A percentile compares a stretch with the other conserved stretches of the same genome.
Conservation (phyloP, 2,329 filamentous ascomycete genomes). For the Ophiostoma ulmi region DNA sequence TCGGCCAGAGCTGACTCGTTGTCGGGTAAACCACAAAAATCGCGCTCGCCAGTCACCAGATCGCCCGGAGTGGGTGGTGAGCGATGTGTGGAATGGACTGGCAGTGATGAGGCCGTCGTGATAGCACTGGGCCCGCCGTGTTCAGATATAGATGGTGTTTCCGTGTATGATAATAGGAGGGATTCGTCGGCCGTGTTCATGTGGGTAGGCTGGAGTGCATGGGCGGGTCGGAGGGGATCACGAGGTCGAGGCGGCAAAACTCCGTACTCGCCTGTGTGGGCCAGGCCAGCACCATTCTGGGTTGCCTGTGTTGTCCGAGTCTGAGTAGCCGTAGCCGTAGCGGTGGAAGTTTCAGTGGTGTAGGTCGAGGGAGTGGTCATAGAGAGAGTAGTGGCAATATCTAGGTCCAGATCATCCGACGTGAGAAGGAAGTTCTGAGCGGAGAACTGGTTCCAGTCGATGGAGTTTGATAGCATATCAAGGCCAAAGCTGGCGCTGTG, state of each 20-base stretch:
- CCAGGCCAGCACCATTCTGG: background rate
- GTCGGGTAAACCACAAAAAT: constrained; percentile 12
- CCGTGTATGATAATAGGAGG: background rate
- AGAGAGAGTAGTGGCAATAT: constrained; percentile 18
- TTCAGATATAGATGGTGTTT: no score
- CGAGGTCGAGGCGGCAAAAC: constrained; percentile 19
- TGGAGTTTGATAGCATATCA: constrained; percentile 18
- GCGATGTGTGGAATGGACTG: background rate
- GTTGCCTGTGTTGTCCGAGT: background rate
- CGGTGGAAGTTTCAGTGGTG: background rate
- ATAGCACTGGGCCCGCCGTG: background rate
- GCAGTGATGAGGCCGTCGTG: background rate
- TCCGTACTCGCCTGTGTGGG: constrained; percentile 6
- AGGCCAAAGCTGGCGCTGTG: constrained; percentile 10
- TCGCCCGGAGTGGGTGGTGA: background rate
- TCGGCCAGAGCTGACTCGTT: background rate
- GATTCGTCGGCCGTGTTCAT: background rate
- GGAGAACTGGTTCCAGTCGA: constrained; percentile 23
- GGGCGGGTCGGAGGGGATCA: constrained; percentile 12
- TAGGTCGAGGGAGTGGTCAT: constrained; percentile 5
- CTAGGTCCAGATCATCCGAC: constrained; percentile 23
- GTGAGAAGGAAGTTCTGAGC: constrained; percentile 15
- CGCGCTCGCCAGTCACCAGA: constrained; percentile 13
- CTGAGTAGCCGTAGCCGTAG: background rate
- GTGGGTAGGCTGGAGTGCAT: background rate